A percentile compares a stretch with the other conserved stretches of the same genome.
These are phyloP conservation scores for Raphidocelis subcapitata DNA, from an alignment of 139 green algal genomes.

Conservation along the genomic window DNA sequence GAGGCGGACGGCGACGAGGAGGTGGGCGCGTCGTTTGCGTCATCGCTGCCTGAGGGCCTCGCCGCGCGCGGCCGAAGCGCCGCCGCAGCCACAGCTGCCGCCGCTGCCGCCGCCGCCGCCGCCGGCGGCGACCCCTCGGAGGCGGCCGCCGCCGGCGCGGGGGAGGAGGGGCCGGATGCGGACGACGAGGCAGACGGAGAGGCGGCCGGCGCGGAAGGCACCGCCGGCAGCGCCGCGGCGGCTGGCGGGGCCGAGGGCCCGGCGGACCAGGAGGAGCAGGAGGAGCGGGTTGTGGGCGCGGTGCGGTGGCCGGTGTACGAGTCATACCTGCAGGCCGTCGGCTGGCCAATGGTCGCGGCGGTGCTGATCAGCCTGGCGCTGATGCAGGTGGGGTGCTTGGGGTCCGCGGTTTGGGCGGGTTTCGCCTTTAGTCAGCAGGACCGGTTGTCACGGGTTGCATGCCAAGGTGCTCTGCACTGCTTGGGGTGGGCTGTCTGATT, in stretches of 20 bases:
- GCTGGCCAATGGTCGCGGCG: slow-evolving; percentile 29
- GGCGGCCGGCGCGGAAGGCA: not conserved
- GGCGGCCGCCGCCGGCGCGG: not conserved
- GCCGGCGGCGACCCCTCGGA: not conserved
- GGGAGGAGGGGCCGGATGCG: no score
- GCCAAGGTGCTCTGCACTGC: not conserved
- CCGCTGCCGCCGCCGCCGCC: not conserved
- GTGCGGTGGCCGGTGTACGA: slow-evolving; percentile 58
- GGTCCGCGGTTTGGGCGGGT: not conserved
- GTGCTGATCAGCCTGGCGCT: slow-evolving; percentile 57
- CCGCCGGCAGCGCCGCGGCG: not conserved
- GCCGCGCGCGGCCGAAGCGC: not conserved
- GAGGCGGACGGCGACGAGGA: slow-evolving; percentile 8
- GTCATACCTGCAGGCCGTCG: slow-evolving; percentile 49
- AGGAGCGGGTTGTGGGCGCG: slow-evolving; percentile 43
- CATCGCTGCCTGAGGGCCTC: no score
- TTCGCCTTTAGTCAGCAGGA: not conserved
- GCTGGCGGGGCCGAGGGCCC: not conserved
- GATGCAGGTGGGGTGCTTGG: slow-evolving; percentile 62
- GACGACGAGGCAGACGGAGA: not conserved
- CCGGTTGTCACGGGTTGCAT: no score
- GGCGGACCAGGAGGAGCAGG: slow-evolving; percentile 36
- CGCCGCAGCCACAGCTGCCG: slow-evolving; percentile 1
- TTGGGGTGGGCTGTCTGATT: no score
- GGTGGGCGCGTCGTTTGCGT: no score